Evolutionary conservation across 768 basidiomycete species (phyloP).

Genomic region (Mycena rosella): DNA sequence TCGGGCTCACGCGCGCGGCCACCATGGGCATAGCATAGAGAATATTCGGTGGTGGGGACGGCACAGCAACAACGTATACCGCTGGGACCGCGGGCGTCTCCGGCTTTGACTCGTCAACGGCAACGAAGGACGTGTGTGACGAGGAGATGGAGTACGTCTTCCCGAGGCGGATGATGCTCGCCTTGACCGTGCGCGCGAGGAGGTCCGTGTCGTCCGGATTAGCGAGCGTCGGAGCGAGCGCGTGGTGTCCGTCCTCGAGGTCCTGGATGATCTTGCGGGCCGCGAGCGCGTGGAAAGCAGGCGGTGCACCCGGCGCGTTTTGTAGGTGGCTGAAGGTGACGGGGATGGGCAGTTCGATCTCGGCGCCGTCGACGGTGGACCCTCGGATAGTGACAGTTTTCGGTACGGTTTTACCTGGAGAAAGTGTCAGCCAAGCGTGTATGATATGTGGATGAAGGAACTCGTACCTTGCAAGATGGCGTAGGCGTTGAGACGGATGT

Average conservation of each 20-base stretch:
- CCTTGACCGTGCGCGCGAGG: conserved; percentile 27
- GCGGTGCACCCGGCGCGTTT: conserved; percentile 23
- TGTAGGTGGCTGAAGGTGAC: conserved; percentile 32
- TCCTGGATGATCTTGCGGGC: conserved; percentile 36
- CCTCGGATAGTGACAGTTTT: conserved; percentile 34
- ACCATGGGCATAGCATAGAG: too few species aligned
- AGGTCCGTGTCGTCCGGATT: conserved; percentile 29
- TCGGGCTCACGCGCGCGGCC: too few species aligned
- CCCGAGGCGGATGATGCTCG: conserved; percentile 32
- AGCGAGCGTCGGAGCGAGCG: not conserved
- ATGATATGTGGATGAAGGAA: not conserved
- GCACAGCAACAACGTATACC: too few species aligned
- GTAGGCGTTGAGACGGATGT: conserved; percentile 27
- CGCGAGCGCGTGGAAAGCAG: conserved; percentile 31
- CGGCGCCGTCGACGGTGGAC: conserved; percentile 22
- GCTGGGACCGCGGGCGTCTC: not conserved
- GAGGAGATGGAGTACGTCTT: conserved; percentile 32
- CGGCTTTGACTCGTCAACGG: conserved; percentile 25
- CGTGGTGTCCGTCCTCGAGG: conserved; percentile 36
- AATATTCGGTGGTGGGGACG: too few species aligned
- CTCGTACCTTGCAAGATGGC: conserved; percentile 33
- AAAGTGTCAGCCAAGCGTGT: not conserved
- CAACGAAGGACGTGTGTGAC: conserved; percentile 30
- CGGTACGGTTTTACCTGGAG: conserved; percentile 31
- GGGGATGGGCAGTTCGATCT: conserved; percentile 30